Percentiles rank a stretch among this genome's conserved stretches.
phyloP scores from a whole-genome alignment of 2,329 filamentous ascomycete species.

The Septoria petroselini region DNA sequence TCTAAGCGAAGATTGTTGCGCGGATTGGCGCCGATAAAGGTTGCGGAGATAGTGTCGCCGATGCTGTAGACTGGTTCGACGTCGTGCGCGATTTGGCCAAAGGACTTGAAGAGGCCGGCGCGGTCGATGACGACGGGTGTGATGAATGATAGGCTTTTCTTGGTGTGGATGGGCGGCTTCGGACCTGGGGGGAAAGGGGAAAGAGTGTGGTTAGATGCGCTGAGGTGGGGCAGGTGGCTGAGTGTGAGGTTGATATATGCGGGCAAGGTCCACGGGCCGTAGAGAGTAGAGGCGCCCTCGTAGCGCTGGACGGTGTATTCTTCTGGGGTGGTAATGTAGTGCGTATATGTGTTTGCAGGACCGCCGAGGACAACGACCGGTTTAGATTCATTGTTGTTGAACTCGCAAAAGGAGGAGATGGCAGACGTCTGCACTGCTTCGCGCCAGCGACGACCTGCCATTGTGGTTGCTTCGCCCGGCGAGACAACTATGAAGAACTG shows the following conservation, averaged over 20 bases:
- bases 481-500: constrained; percentile 80
- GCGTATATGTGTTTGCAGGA: constrained; percentile 85
- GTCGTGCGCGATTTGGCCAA: constrained; percentile 63
- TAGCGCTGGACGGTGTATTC: constrained; percentile 85
- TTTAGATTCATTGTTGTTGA: constrained; percentile 46
- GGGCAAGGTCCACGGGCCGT: constrained; percentile 74
- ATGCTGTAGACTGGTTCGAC: constrained; percentile 50
- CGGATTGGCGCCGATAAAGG: constrained; percentile 84
- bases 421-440: constrained; percentile 61
- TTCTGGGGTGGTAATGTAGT: constrained; percentile 75
- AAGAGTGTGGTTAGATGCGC: constrained; percentile 39
- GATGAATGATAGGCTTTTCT: constrained; percentile 76
- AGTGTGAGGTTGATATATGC: constrained; percentile 86
- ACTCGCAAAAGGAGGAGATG: constrained; percentile 20
- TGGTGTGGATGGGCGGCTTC: constrained; percentile 72
- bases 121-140: constrained; percentile 72
- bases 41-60: constrained; percentile 62
- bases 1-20: constrained; percentile 81
- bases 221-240: constrained; percentile 66
- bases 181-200: constrained; percentile 50
- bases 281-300: constrained; percentile 90
- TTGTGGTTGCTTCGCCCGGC: constrained; percentile 85
- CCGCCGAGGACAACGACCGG: constrained; percentile 82
- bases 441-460: constrained; percentile 86
- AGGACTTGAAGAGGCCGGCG: constrained; percentile 62